phyloP scores from a whole-genome alignment of 805 yeast genomes.

The Saturnispora bothae region DNA sequence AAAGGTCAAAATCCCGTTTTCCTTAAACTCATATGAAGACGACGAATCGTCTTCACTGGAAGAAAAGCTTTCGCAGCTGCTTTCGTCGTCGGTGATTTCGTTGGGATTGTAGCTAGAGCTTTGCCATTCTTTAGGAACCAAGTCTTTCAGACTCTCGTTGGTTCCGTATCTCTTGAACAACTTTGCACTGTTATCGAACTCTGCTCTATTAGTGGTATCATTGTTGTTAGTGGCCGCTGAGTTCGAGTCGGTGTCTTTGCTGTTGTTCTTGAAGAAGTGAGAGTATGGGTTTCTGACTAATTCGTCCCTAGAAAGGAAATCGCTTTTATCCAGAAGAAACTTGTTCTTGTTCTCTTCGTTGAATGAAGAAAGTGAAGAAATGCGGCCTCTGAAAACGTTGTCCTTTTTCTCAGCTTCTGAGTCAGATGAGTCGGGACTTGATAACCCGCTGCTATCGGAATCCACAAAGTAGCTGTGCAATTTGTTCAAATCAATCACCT shows the following conservation, averaged over 20 bases:
- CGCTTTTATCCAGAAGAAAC: slow-evolving; percentile 11
- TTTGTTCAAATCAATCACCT: slow-evolving; percentile 21
- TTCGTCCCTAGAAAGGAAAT: slow-evolving; percentile 10
- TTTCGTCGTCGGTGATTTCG: slow-evolving; percentile 6
- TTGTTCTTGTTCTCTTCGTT: slow-evolving; percentile 14
- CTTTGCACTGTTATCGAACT: slow-evolving; percentile 4
- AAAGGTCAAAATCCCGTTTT: slow-evolving; percentile 11
- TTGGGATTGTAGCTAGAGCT: slow-evolving; percentile 1
- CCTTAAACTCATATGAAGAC: slow-evolving; percentile 4
- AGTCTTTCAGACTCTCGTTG: slow-evolving; percentile 7
- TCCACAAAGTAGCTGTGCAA: slow-evolving; percentile 23
- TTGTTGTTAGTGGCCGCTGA: not conserved
- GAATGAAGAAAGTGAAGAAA: slow-evolving; percentile 14
- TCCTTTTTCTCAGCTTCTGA: slow-evolving; percentile 7
- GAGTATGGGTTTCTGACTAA: slow-evolving; percentile 11
- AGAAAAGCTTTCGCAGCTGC: not conserved
- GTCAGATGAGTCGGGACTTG: slow-evolving; percentile 7
- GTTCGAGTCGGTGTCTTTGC: not conserved
- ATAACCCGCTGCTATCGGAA: slow-evolving; percentile 15
- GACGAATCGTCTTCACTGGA: not conserved
- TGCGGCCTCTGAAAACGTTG: slow-evolving; percentile 10
- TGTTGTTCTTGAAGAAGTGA: slow-evolving; percentile 9
- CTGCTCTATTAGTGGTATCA: not conserved
- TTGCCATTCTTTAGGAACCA: slow-evolving; percentile 2
- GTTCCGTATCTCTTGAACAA: slow-evolving; percentile 6